Percentiles rank a stretch among this genome's conserved stretches.
These are phyloP conservation scores for Chrysochromulina parva DNA, from an alignment of 78 protist species.

Conservation along the genomic window DNA sequence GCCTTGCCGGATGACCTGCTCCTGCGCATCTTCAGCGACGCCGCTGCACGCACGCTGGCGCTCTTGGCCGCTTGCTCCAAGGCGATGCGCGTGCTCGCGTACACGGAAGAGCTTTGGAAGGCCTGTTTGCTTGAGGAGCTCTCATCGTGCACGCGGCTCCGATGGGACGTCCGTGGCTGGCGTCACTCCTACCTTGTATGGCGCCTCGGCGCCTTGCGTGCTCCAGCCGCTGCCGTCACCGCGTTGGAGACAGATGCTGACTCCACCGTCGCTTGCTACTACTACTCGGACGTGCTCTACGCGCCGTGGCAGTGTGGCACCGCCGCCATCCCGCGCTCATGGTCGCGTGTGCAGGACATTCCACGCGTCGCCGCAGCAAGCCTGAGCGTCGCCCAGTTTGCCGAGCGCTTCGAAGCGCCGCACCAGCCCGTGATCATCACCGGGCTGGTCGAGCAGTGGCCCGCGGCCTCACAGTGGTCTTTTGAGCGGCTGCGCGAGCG, in stretches of 20 bases:
- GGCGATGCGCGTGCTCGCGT: background rate
- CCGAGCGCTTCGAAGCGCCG: background rate
- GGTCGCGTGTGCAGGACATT: background rate
- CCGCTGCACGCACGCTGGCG: background rate
- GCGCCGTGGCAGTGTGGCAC: constrained; percentile 8
- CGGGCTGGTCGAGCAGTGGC: background rate
- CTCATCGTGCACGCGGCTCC: too few relatives aligned
- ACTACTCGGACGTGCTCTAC: background rate
- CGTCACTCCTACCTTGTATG: background rate
- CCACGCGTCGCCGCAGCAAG: background rate
- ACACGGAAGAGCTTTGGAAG: background rate
- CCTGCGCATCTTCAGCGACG: background rate
- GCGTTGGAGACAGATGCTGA: background rate
- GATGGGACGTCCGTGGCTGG: too few relatives aligned
- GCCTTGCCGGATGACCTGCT: background rate
- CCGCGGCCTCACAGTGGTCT: background rate
- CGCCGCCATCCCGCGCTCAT: background rate
- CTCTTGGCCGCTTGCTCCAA: background rate
- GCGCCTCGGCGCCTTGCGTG: background rate
- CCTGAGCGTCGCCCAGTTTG: background rate
- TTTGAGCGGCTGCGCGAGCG: background rate
- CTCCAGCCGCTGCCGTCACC: background rate
- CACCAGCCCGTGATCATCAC: background rate
- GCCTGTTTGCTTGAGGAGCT: background rate
- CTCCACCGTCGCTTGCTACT: background rate